Conservation (phyloP, 2,329 filamentous ascomycete species). For the Epichloe baconii region DNA sequence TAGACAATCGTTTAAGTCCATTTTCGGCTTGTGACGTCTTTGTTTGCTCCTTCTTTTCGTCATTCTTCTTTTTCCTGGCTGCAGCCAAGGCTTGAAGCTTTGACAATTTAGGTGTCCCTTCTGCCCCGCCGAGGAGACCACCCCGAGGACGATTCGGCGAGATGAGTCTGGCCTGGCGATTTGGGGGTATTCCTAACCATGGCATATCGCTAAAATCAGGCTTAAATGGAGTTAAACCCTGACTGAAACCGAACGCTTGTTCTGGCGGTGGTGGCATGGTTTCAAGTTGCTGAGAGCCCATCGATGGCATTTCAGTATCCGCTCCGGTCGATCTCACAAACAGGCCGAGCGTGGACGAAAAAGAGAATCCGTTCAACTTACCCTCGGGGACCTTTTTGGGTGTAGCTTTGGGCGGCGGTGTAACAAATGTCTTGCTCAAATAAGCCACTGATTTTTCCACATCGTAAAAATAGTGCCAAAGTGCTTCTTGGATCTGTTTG, state of each 20-base stretch:
- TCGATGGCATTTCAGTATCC: conserved; percentile 14
- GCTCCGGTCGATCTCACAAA: conserved; percentile 19
- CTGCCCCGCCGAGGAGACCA: conserved; percentile 67
- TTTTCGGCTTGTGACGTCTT: conserved; percentile 14
- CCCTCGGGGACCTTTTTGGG: conserved; percentile 30
- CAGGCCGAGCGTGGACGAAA: conserved; percentile 15
- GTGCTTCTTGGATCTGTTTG: conserved; percentile 67
- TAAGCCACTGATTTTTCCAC: conserved; percentile 75
- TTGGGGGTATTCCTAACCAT: conserved; percentile 62
- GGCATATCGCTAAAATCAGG: conserved; percentile 69
- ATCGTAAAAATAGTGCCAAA: conserved; percentile 97
- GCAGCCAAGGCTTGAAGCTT: conserved; percentile 87
- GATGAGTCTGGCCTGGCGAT: conserved; percentile 53
- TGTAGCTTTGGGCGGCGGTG: conserved; percentile 19
- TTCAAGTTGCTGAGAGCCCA: conserved; percentile 3
- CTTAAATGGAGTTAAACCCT: background rate
- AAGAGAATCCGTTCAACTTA: conserved; percentile 24
- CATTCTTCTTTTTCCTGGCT: conserved; percentile 70
- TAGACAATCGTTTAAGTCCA: conserved; percentile 19
- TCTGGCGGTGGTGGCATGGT: background rate
- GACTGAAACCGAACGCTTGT: background rate
- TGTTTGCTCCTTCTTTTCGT: conserved; percentile 36
- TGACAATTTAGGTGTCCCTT: conserved; percentile 57
- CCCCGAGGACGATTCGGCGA: conserved; percentile 41
- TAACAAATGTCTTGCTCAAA: conserved; percentile 51